Evolutionary conservation across 129 eudicot genomes (phyloP), one percentile per base, ranked within the genome.

Genomic region (Saussurea involucrata): DNA sequence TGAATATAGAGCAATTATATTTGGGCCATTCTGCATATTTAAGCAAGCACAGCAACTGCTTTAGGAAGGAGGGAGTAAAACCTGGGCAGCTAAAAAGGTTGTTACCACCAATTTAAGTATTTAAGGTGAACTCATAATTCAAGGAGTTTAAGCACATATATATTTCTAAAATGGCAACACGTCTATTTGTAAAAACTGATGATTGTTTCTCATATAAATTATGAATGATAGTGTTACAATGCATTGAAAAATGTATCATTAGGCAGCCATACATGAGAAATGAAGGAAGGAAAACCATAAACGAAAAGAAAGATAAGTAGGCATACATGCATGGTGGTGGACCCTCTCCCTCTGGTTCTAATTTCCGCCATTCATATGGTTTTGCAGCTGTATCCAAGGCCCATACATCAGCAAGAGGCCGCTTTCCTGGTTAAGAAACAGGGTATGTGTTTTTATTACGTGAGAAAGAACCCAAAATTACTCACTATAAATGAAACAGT

Each of bases 351-450:
- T 91, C 97, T 37, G 95, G 97, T 83, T 91, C 97, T 75, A 91
- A 75, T 74, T 91, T 91, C 78, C 92, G 77, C 95, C 97, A 91
- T 75, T 89, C 99, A 76, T 95, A 95, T 42, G 99, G 99, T 80
- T 94, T 94, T 69, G 99, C 99, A 79, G 99, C 99, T 71, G 99
- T 95, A 81, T 95, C 99, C 76, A 95, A 81, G 13, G 97, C 99
- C 99, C 99, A 95, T 22, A 95, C 99, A 92, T 95, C 99, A 88
- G 97, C 99, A 75, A 95, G 88, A 80, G 99, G 97, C 34, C 99
- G 92, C 74, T 95, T 95, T 72, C 97, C 99, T 95, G 83, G 42
- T 65, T 18, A 87, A 63, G 25, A 63, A 34, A 63, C 68, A 85
- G 78, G 73, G 75, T 70, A 85, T 88, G 75, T 75, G 68, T 57